Conservation (phyloP, 2,329 filamentous ascomycete species). For the Ceratocystis lukuohia region DNA sequence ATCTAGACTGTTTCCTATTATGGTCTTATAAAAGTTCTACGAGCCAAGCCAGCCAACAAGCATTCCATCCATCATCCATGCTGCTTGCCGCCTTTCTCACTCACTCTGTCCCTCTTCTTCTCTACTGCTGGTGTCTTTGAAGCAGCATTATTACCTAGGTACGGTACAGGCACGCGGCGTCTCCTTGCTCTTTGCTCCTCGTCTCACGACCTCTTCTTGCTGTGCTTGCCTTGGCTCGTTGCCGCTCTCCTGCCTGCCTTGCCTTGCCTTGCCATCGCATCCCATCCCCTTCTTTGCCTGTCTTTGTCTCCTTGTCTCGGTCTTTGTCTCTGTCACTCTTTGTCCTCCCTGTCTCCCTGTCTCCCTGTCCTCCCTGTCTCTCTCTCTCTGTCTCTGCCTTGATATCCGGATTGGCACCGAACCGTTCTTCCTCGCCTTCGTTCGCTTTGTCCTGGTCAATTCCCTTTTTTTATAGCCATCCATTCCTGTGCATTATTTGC, state of each 20-base stretch:
- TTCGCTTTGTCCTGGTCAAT: background rate
- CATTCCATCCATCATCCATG: background rate
- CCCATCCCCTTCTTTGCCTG: no score
- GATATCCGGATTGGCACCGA: background rate
- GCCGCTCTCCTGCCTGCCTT: no score
- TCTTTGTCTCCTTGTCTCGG: background rate
- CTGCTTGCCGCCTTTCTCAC: background rate
- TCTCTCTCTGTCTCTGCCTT: background rate
- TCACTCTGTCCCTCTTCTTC: background rate
- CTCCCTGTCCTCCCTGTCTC: no score
- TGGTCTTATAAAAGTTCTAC: background rate
- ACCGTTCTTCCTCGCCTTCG: background rate
- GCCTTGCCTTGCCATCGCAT: no score
- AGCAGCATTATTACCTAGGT: no score
- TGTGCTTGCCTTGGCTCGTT: no score
- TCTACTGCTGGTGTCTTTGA: background rate
- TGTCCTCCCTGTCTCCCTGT: background rate
- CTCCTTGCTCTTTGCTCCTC: no score
- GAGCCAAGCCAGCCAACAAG: background rate
- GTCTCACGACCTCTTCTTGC: no score
- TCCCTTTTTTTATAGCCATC: background rate
- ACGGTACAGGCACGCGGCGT: no score
- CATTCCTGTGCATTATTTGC: background rate
- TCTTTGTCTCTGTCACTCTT: background rate
- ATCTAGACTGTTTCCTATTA: slow-evolving; percentile 2